These are phyloP conservation scores for thale cress (Arabidopsis thaliana) DNA, from an alignment of 345 rosid species.

Conservation along the genomic window DNA sequence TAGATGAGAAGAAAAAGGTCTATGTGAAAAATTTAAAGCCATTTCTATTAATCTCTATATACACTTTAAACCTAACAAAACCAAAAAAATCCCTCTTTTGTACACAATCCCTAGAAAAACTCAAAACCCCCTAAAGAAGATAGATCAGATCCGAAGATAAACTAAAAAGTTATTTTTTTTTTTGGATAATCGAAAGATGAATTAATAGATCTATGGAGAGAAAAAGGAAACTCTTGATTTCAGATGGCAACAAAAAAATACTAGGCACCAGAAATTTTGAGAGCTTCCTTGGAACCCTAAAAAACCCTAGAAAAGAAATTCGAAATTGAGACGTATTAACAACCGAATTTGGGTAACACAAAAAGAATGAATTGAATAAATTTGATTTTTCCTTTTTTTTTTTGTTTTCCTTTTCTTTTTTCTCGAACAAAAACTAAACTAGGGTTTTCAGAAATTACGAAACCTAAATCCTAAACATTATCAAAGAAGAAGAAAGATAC, in stretches of 20 bases:
- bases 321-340: constrained; percentile 38
- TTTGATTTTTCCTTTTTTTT: not conserved
- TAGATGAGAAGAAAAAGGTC: constrained; percentile 62
- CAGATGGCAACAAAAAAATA: constrained; percentile 55
- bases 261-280: constrained; percentile 47
- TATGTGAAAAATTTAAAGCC: constrained; percentile 89
- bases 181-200: not conserved
- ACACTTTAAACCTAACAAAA: constrained; percentile 20
- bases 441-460: constrained; percentile 42
- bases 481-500: not conserved
- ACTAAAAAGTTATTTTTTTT: constrained; percentile 6
- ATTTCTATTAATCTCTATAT: constrained; percentile 48
- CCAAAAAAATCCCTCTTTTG: constrained; percentile 14
- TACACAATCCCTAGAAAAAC: constrained; percentile 32
- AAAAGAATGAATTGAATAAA: constrained; percentile 43
- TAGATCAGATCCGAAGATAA: constrained; percentile 42
- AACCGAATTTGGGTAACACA: constrained; percentile 24
- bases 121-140: constrained; percentile 11
- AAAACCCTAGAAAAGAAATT: constrained; percentile 5
- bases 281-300: constrained; percentile 44
- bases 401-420: not conserved
- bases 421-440: constrained; percentile 39
- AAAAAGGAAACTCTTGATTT: constrained; percentile 52
- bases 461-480: constrained; percentile 33
- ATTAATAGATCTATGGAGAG: constrained; percentile 18